These are phyloP conservation scores for Fusarium marasasianum DNA, from an alignment of 2,329 filamentous ascomycete genomes.

Conservation along the genomic window DNA sequence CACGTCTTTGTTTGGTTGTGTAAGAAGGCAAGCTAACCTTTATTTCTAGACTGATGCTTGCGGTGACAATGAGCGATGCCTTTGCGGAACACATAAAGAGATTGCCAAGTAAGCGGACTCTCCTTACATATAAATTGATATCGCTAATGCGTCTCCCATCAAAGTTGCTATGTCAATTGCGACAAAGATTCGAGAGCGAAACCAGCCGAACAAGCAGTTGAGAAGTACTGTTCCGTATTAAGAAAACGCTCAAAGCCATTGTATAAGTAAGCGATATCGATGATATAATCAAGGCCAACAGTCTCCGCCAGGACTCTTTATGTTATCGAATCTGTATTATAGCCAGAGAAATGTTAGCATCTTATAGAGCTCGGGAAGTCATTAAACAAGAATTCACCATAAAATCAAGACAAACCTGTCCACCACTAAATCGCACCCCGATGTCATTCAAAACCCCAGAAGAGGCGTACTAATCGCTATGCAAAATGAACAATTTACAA, in stretches of 20 bases:
- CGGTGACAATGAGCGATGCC: neutral
- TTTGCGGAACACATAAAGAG: conserved; percentile 23
- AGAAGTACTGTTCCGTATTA: conserved; percentile 7
- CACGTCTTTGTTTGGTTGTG: accelerated
- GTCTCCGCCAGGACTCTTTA: too few relatives aligned
- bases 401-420: too few relatives aligned
- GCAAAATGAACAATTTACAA: too few relatives aligned
- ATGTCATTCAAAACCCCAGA: accelerated
- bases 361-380: accelerated
- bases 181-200: neutral
- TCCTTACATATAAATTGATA: accelerated
- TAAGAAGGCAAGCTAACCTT: neutral
- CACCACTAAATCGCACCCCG: accelerated
- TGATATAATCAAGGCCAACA: accelerated
- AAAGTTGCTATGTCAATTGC: conserved; percentile 16
- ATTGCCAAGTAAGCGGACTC: neutral
- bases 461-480: too few relatives aligned
- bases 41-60: neutral
- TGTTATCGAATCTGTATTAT: neutral
- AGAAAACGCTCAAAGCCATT: neutral
- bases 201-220: neutral
- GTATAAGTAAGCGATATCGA: neutral
- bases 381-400: accelerated
- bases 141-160: neutral
- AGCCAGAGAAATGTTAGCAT: accelerated